Percentiles rank a stretch among this genome's conserved stretches.
Evolutionary conservation across 352 stramenopile species (phyloP).

Genomic region (Globisporangium paddicum): DNA sequence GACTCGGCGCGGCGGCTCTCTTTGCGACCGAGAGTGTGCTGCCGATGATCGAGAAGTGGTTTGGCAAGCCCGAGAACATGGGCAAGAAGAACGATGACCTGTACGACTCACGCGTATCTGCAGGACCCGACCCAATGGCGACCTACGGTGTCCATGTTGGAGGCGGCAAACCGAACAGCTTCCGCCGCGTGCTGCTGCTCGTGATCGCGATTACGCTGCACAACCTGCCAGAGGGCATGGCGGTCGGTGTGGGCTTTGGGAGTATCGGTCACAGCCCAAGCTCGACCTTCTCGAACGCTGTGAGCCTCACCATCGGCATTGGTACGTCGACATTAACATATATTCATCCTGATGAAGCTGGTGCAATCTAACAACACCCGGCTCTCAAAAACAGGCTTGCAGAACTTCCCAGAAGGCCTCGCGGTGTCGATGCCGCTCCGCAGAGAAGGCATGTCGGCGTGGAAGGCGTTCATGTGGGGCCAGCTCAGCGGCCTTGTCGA

Average conservation of each 20-base stretch:
- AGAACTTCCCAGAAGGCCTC: constrained; percentile 89
- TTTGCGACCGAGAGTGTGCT: constrained; percentile 71
- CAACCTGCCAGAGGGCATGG: constrained; percentile 89
- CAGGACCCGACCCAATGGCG: constrained; percentile 20
- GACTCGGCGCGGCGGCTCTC: constrained; percentile 63
- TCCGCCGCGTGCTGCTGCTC: constrained; percentile 74
- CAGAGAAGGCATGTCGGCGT: constrained; percentile 79
- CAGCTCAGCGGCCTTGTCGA: constrained; percentile 89
- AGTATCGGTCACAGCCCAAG: constrained; percentile 65
- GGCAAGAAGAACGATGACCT: constrained; percentile 50
- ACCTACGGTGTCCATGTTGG: constrained; percentile 21
- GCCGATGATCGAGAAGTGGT: constrained; percentile 46
- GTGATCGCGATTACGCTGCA: constrained; percentile 90
- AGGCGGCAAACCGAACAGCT: constrained; percentile 29
- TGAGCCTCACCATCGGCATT: constrained; percentile 87
- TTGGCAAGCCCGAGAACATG: constrained; percentile 34
- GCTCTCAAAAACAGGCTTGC: too few relatives aligned
- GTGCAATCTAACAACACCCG: background rate
- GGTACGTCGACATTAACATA: constrained; percentile 12
- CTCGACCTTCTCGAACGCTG: constrained; percentile 74
- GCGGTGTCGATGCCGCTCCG: constrained; percentile 87
- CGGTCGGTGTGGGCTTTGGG: constrained; percentile 88
- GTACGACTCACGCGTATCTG: constrained; percentile 14
- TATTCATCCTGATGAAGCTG: background rate
- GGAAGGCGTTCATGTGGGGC: constrained; percentile 86